A percentile compares a stretch with the other conserved stretches of the same genome.
Evolutionary conservation across 805 yeast genomes (phyloP).

Genomic region (Vanderwaltozyma tropicalis): DNA sequence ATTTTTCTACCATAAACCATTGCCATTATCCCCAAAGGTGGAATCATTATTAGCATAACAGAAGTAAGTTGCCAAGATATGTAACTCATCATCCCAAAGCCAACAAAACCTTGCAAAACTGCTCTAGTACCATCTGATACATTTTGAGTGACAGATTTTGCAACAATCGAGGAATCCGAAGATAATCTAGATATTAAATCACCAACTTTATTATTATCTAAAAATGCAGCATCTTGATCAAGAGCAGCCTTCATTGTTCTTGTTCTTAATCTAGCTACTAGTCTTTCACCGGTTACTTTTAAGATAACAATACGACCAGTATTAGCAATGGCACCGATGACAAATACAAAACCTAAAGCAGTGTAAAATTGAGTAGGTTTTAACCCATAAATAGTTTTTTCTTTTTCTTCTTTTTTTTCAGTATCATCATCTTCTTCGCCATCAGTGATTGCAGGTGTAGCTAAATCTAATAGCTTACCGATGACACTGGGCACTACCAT

Average conservation of each 20-base stretch:
- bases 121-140: conserved; percentile 89
- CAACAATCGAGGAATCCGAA: conserved; percentile 79
- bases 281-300: conserved; percentile 72
- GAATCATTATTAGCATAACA: conserved; percentile 69
- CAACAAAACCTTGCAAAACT: conserved; percentile 70
- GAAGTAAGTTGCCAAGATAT: conserved; percentile 77
- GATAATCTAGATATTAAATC: conserved; percentile 83
- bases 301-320: conserved; percentile 69
- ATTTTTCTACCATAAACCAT: conserved; percentile 73
- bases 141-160: conserved; percentile 78
- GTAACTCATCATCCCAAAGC: conserved; percentile 82
- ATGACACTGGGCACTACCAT: conserved; percentile 76
- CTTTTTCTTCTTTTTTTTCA: conserved; percentile 6
- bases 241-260: conserved; percentile 66
- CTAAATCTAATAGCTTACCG: conserved; percentile 76
- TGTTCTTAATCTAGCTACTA: conserved; percentile 76
- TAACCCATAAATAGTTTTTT: conserved; percentile 43
- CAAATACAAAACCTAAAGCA: conserved; percentile 51
- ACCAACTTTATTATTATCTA: conserved; percentile 84
- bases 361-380: conserved; percentile 54
- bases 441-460: conserved; percentile 24
- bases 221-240: conserved; percentile 79
- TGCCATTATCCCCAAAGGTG: conserved; percentile 74
- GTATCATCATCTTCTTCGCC: not conserved
- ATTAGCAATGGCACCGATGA: conserved; percentile 68